Evolutionary conservation across 768 basidiomycete species (phyloP).

Genomic region (Cystoderma amianthinum): DNA sequence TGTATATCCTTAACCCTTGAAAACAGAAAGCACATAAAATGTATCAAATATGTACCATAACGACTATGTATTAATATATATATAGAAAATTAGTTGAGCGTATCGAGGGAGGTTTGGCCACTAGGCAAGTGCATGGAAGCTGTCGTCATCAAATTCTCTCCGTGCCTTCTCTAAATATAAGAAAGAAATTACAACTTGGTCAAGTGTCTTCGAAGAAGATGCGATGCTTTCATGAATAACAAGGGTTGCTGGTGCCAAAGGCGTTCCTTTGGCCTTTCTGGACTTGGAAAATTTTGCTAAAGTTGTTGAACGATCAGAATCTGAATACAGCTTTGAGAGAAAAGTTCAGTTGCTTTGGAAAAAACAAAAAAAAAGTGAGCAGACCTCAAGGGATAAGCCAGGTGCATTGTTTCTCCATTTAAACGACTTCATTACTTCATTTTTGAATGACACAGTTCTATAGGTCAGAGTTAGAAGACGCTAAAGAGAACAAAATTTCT

Average conservation of each 20-base stretch:
- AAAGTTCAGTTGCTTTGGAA: not conserved
- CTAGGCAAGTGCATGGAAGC: slow-evolving; percentile 5
- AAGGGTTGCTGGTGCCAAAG: slow-evolving; percentile 2
- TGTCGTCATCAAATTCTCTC: slow-evolving; percentile 9
- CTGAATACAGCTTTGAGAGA: not conserved
- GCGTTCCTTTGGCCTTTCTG: not conserved
- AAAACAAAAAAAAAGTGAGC: not conserved
- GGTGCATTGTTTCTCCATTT: slow-evolving; percentile 10
- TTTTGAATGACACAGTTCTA: slow-evolving; percentile 7
- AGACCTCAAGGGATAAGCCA: slow-evolving; percentile 9
- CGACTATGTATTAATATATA: no score
- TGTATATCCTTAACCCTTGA: no score
- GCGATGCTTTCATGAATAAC: slow-evolving; percentile 5
- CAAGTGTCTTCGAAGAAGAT: slow-evolving; percentile 1
- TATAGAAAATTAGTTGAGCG: no score
- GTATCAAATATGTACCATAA: no score
- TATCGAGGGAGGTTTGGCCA: no score
- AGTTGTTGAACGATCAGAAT: not conserved
- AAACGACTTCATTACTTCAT: slow-evolving; percentile 4
- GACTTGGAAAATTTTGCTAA: not conserved
- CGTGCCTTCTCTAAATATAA: slow-evolving; percentile 10
- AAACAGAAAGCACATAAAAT: no score
- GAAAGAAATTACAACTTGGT: slow-evolving; percentile 8
- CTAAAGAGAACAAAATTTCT: not conserved
- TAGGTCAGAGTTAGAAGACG: not conserved